A percentile compares a stretch with the other conserved stretches of the same genome.
Evolutionary conservation across 2,329 filamentous ascomycete genomes (phyloP).

Genomic region (Cytospora piceicola): DNA sequence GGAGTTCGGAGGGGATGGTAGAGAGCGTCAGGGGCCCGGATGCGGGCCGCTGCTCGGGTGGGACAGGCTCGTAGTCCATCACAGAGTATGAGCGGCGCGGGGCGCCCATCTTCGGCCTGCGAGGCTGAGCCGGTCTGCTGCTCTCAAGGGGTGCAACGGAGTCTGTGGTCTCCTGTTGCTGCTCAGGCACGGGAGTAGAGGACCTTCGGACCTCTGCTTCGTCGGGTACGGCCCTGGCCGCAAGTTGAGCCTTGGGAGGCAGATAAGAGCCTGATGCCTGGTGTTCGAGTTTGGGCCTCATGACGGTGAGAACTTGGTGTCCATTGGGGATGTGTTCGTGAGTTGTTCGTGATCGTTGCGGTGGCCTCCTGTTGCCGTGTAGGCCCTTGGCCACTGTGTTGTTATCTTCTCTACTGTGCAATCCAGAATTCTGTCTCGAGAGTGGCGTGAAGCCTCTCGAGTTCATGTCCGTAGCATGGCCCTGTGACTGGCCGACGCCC

Average conservation of each 20-base stretch:
- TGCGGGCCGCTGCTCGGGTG: conserved; percentile 50
- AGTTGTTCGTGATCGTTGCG: conserved; percentile 31
- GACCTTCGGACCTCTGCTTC: conserved; percentile 7
- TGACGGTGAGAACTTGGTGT: conserved; percentile 28
- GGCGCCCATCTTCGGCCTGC: conserved; percentile 46
- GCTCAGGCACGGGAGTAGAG: background rate
- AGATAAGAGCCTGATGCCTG: conserved; percentile 11
- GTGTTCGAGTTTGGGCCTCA: conserved; percentile 20
- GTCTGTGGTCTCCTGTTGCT: conserved; percentile 30
- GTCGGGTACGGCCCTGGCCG: background rate
- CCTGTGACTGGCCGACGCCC: conserved; percentile 19
- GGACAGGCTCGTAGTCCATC: conserved; percentile 62
- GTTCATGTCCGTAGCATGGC: conserved; percentile 15
- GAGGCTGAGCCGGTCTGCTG: conserved; percentile 28
- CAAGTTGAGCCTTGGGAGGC: conserved; percentile 7
- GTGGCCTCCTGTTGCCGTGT: conserved; percentile 25
- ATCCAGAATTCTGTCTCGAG: conserved; percentile 30
- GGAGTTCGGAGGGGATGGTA: conserved; percentile 62
- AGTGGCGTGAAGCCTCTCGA: conserved; percentile 30
- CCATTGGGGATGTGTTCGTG: conserved; percentile 29
- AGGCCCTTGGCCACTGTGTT: conserved; percentile 42
- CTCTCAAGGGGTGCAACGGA: conserved; percentile 28
- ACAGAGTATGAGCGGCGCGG: conserved; percentile 63
- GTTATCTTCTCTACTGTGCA: conserved; percentile 48
- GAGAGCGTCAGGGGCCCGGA: conserved; percentile 50